phyloP scores from a whole-genome alignment of 768 basidiomycete species.

The Termitomyces sp. region DNA sequence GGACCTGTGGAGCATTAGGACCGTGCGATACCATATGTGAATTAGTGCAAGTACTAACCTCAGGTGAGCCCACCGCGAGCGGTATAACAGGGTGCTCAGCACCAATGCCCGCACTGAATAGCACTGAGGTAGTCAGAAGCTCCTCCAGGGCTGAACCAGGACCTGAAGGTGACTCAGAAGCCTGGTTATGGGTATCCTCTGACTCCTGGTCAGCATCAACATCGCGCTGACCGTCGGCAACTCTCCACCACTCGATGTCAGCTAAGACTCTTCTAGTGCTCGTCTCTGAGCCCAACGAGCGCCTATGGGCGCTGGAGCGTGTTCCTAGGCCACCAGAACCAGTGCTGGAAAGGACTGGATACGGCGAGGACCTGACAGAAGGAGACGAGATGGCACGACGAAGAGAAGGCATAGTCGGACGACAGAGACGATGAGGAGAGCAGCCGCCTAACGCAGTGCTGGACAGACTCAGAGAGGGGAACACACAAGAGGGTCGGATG shows the following conservation, averaged over 20 bases:
- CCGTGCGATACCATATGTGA: conserved; percentile 8
- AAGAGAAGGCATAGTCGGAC: conserved; percentile 63
- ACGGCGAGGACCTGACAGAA: conserved; percentile 66
- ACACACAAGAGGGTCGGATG: conserved; percentile 30
- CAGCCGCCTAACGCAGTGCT: conserved; percentile 53
- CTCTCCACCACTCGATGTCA: conserved; percentile 88
- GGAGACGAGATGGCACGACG: conserved; percentile 75
- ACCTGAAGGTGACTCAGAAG: conserved; percentile 22
- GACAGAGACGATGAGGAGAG: conserved; percentile 27
- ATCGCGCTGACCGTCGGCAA: conserved; percentile 67
- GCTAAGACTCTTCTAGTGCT: conserved; percentile 68
- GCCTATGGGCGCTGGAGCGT: conserved; percentile 47
- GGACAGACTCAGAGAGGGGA: conserved; percentile 22
- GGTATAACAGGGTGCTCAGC: conserved; percentile 36
- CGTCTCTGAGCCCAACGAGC: conserved; percentile 68
- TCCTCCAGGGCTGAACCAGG: conserved; percentile 14
- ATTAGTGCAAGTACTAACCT: conserved; percentile 30
- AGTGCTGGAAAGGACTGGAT: conserved; percentile 42
- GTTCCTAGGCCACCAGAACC: conserved; percentile 20
- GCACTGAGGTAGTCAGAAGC: conserved; percentile 20
- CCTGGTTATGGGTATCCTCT: conserved; percentile 37
- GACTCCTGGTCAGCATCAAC: conserved; percentile 37
- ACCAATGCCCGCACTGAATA: conserved; percentile 34
- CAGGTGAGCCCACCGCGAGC: conserved; percentile 26
- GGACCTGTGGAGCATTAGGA: conserved; percentile 13